Evolutionary conservation across 768 basidiomycete species (phyloP).

Genomic region (Zangia roseola): DNA sequence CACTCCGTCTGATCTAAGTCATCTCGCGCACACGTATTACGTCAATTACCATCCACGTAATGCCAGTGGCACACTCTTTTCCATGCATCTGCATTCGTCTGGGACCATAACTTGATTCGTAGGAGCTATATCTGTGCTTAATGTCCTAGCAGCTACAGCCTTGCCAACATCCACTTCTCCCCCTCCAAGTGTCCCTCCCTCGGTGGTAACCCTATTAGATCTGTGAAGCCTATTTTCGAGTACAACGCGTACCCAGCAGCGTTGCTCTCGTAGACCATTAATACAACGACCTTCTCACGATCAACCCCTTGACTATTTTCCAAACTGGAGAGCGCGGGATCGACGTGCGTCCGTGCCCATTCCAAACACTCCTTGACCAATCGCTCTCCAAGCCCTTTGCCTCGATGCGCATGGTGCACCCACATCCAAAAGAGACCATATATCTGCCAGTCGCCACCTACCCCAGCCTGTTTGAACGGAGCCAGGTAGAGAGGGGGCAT

Average conservation of each 20-base stretch:
- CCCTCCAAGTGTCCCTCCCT: slow-evolving; percentile 1
- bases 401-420: slow-evolving; percentile 29
- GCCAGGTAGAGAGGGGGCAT: slow-evolving; percentile 1
- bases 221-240: slow-evolving; percentile 20
- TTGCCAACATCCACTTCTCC: no score
- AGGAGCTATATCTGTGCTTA: no score
- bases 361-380: slow-evolving; percentile 21
- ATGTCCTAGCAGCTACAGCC: no score
- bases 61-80: no score
- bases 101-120: no score
- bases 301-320: background rate
- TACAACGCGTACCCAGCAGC: slow-evolving; percentile 16
- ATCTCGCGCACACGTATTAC: no score
- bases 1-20: no score
- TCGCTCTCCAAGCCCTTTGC: slow-evolving; percentile 17
- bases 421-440: slow-evolving; percentile 27
- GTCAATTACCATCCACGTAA: no score
- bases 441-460: slow-evolving; percentile 16
- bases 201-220: slow-evolving; percentile 5
- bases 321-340: slow-evolving; percentile 4
- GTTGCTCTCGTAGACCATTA: slow-evolving; percentile 19
- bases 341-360: slow-evolving; percentile 23
- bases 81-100: no score
- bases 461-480: slow-evolving; percentile 13
- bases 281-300: slow-evolving; percentile 16